Base-by-base conservation (phyloP, 2,329 filamentous ascomycete species). In the Xylaria sp. region DNA sequence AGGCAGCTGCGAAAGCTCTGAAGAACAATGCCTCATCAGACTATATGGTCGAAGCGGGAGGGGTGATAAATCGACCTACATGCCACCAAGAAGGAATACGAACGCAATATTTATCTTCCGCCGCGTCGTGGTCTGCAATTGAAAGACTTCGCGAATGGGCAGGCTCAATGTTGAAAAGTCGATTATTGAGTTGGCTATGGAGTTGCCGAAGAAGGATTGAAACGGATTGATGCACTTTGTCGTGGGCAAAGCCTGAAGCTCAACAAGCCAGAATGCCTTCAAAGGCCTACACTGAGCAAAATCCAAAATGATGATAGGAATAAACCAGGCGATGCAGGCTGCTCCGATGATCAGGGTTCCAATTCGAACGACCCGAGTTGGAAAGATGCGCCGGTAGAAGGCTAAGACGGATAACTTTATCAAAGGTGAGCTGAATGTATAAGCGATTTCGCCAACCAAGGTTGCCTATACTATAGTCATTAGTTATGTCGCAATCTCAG, bases 261-360 rank as follows among this genome's bases (percentile, higher is more conserved):
- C 67, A 33, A 48, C 18, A 25, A 60, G 3, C 69, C 71, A 73
- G 48, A 71, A 70, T 7, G 69, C 69, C 2, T 61, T 13, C 10
- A 73, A 31, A 2, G 69, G 71, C 13, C 54, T 49, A 23, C 71
- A 73, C 59, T 71, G 62, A 28, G 70, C 18, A n/a, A 73, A 59
- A 31, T 68, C 49, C 1, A 71, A 18, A 9, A 71, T 64, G 18
- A 43, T 13, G 9, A 67, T 46, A 2, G 67, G 46, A n/a, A 73
- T 41, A 6, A n/a, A 20, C 71, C 71, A 73, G 28, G 51, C 49
- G 18, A 68, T 55, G 31, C 25, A 60, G 5, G 56, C 18, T 1
- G 55, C 36, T 9, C 28, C 41, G 15, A 71, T 54, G n/a, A 71
- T 39, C 2, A 18, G 60, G 41, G 58, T 57, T 1, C 66, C 64